These are phyloP conservation scores for Chalciporus chontae DNA, from an alignment of 768 basidiomycete genomes.

Conservation along the genomic window DNA sequence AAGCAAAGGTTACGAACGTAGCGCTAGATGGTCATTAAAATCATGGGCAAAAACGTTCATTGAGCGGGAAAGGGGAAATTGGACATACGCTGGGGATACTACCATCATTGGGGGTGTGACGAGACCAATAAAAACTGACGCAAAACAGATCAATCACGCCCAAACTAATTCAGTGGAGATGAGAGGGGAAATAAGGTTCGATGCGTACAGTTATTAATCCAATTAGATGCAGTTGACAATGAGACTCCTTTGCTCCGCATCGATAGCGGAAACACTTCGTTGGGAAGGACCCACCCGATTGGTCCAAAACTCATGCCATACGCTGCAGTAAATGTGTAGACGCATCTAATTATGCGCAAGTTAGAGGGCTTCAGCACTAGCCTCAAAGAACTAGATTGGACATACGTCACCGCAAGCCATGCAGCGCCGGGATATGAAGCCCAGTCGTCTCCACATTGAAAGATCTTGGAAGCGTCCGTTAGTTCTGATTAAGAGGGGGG, in stretches of 20 bases:
- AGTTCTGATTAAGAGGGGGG: background rate
- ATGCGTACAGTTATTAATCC: conserved; percentile 73
- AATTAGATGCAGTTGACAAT: conserved; percentile 80
- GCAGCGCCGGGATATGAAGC: conserved; percentile 51
- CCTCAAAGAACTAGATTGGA: conserved; percentile 2
- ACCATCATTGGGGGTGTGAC: conserved; percentile 66
- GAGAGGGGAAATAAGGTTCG: background rate
- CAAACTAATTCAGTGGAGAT: background rate
- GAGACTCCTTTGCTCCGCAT: conserved; percentile 81
- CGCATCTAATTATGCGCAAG: conserved; percentile 37
- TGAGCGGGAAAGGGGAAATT: background rate
- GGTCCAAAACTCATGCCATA: conserved; percentile 80
- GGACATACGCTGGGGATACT: conserved; percentile 51
- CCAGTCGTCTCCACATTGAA: conserved; percentile 56
- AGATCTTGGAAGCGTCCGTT: conserved; percentile 35
- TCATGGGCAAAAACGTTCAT: background rate
- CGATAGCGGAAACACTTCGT: conserved; percentile 78
- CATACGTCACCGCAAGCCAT: conserved; percentile 68
- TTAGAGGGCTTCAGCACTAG: background rate
- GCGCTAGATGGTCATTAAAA: conserved; percentile 34
- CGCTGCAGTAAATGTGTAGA: conserved; percentile 73
- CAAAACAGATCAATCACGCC: conserved; percentile 1
- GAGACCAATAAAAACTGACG: conserved; percentile 69
- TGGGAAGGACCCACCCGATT: conserved; percentile 80
- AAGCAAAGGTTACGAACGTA: conserved; percentile 67